Evolutionary conservation across 2,329 filamentous ascomycete genomes (phyloP), one percentile per base, ranked within the genome.

Genomic region (Aspergillus pseudoterreus): DNA sequence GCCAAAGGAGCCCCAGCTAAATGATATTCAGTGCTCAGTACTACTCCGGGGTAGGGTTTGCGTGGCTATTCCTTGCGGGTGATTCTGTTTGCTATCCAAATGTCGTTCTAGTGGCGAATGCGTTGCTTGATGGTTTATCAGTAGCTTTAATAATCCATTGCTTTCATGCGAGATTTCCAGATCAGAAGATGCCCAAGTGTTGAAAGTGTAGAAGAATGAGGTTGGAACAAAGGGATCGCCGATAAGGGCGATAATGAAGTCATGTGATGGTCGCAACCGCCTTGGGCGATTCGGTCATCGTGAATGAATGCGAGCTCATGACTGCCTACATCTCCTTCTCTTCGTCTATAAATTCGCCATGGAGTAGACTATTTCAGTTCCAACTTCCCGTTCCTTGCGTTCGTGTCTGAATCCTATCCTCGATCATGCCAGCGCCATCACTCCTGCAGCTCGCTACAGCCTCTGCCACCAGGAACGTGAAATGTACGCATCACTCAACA

Each of bases 391-490:
- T 60, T 61, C 44, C 39, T 58, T 61, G 44, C 44, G 48, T 47
- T 59, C 56, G 52, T 44, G 45, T 48, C 46, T 43, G 21, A 15
- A 50, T 50, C 45, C 44, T 45, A 52, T 54, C 42, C 42, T 55
- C 50, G 39, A 60, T 43, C 44, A 72, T 72, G 69, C 63, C 65
- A 38, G 59, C 64, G 49, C 66, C 64, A 30, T 68, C 70, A 24
- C 63, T 73, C 15, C 50, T 65, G 35, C 64, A 71, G 47, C 60
- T 73, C 53, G 63, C 67, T 47, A 71, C 62, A 32, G 63, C 63
- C 43, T 64, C 62, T 52, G 71, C 70, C 39, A 62, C 72, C 50
- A 67, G 65, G 50, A 68, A 71, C 50, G 63, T 69, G 21, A 72
- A 68, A 54, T 59, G 71, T 73, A 57, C 57, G 45, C 15, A 41